phyloP scores from a whole-genome alignment of 1,284 basidiomycete species.

The Tilletia indica region DNA sequence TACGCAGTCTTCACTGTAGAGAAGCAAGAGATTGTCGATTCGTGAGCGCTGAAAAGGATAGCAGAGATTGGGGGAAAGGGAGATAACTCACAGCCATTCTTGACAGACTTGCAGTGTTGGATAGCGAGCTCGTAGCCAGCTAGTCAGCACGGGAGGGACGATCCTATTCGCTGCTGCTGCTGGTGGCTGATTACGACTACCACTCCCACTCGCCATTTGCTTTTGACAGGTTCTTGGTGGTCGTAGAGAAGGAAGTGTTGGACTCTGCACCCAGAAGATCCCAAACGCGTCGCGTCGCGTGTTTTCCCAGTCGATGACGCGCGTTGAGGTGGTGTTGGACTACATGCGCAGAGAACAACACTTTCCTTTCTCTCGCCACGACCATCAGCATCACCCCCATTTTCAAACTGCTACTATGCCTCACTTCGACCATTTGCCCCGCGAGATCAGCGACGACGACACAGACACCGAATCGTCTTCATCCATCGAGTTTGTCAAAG shows the following conservation, averaged over 20 bases:
- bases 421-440: not conserved
- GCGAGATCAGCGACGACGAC: not conserved
- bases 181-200: not conserved
- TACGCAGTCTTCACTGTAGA: not conserved
- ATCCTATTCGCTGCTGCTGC: not conserved
- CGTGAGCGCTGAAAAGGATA: not conserved
- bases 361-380: not conserved
- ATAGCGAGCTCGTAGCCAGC: conserved; percentile 7
- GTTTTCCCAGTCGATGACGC: too few relatives aligned
- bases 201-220: too few relatives aligned
- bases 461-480: not conserved
- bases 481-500: not conserved
- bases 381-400: not conserved
- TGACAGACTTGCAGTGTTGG: not conserved
- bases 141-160: not conserved
- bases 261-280: not conserved
- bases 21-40: too few relatives aligned
- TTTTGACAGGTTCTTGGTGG: not conserved
- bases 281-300: conserved; percentile 5
- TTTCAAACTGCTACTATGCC: too few relatives aligned
- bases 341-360: not conserved
- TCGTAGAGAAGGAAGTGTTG: not conserved
- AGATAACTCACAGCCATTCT: conserved; percentile 11
- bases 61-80: not conserved
- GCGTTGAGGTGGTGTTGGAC: too few relatives aligned